These are phyloP conservation scores for Buddleja alternifolia DNA, from an alignment of 257 asterid species.

Conservation along the genomic window DNA sequence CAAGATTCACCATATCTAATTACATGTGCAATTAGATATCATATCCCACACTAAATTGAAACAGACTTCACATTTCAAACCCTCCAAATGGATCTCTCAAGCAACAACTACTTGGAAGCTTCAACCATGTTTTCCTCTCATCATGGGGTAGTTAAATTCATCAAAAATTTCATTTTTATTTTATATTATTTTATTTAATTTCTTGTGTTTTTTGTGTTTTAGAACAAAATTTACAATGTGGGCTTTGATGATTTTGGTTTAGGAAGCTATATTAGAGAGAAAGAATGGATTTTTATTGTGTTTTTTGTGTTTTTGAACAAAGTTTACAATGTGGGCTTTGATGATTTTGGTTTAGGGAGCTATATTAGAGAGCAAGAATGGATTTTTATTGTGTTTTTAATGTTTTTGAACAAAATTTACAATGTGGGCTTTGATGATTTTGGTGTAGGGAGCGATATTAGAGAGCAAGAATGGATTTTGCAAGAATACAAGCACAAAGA, in stretches of 20 bases:
- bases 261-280: no score
- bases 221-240: background rate
- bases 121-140: conserved; percentile 58
- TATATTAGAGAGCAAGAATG: no score
- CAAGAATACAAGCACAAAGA: conserved; percentile 39
- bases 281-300: background rate
- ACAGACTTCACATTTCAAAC: no score
- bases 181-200: no score
- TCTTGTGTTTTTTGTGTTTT: conserved; percentile 17
- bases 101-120: conserved; percentile 50
- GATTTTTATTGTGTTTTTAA: background rate
- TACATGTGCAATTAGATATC: conserved; percentile 14
- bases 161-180: background rate
- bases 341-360: no score
- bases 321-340: no score
- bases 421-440: conserved; percentile 13
- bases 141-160: conserved; percentile 43
- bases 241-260: no score
- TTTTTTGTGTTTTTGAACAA: conserved; percentile 7
- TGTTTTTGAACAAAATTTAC: conserved; percentile 17
- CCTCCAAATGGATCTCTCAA: conserved; percentile 74
- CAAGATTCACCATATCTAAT: conserved; percentile 24
- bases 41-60: background rate
- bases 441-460: conserved; percentile 51
- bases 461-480: conserved; percentile 44